Base-by-base conservation (phyloP, 2,329 filamentous ascomycete genomes). In the Aspergillus vadensis region DNA sequence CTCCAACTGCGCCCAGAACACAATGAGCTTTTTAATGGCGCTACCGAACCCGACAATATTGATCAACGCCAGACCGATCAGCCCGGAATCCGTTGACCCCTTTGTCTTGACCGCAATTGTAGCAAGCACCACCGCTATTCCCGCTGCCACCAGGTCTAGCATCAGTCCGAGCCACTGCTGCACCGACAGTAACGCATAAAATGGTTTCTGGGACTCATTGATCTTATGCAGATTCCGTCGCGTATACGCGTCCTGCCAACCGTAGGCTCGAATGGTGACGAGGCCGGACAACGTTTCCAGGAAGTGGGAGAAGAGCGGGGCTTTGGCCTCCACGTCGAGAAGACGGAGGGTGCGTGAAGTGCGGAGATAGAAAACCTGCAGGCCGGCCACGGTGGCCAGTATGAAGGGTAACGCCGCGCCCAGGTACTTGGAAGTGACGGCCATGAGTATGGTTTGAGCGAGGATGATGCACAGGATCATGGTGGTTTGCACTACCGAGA, bases 1-100 rank as follows among this genome's bases (percentile, higher is more conserved):
- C 65, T 87, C 85, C 3, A 86, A 72, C 15, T 77, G 72, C 0
- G 83, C 85, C 83, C 83, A 86, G 32, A 75, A 77, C 25, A 74
- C 69, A 25, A 83, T 76, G 15, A 84, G 69, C 5, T 77, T 64
- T 38, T 78, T 78, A 41, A 84, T 68, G 51, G 72, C 74, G 39
- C 76, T 70, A 12, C 77, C 80, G 56, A 84, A 79, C 2, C 75
- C 66, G 19, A 83, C 75, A 39, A 83, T 75, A 55, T 79, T 80
- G 15, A 81, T 68, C 19, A 84, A 66, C 0, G 79, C 80, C 19
- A 83, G 70, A 49, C 81, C 82, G 5, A 82, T 71, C 32, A 76
- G 76, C 19, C 77, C 80, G 1, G 77, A 72, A 41, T 74, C 74
- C 2, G 80, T 63, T 8, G 68, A 70, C 0, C 71, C 68, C 50